Percentiles rank a stretch among this genome's conserved stretches.
Evolutionary conservation across 2,329 filamentous ascomycete species (phyloP).

Genomic region (Colletotrichum caudatum): DNA sequence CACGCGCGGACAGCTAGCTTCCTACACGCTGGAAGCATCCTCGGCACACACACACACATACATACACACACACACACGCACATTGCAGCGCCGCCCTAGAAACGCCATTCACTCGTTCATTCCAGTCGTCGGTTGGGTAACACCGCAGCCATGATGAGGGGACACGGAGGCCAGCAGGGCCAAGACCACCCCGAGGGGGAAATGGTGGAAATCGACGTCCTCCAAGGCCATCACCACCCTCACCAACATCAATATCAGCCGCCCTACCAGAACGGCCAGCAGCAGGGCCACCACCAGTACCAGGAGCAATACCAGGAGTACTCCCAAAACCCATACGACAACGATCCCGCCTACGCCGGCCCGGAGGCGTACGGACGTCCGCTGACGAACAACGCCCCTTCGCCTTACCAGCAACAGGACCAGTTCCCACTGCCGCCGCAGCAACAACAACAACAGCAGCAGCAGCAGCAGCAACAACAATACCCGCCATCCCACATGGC

Average conservation of each 20-base stretch:
- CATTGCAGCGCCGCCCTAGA: slow-evolving; percentile 24
- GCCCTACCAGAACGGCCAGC: slow-evolving; percentile 32
- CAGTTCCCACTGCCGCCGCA: slow-evolving; percentile 19
- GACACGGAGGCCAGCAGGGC: slow-evolving; percentile 43
- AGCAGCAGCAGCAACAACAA: slow-evolving; percentile 13
- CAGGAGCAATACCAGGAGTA: slow-evolving; percentile 44
- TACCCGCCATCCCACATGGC: slow-evolving; percentile 21
- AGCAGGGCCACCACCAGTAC: slow-evolving; percentile 17
- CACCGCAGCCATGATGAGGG: slow-evolving; percentile 43
- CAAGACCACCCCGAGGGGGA: slow-evolving; percentile 50
- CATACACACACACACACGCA: neutral
- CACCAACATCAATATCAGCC: slow-evolving; percentile 38
- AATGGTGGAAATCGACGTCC: slow-evolving; percentile 52
- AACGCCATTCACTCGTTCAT: slow-evolving; percentile 37
- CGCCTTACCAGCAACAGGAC: slow-evolving; percentile 32
- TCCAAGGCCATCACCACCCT: slow-evolving; percentile 43
- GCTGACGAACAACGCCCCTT: slow-evolving; percentile 33
- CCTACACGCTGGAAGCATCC: slow-evolving; percentile 6
- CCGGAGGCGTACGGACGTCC: slow-evolving; percentile 34
- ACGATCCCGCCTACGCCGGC: slow-evolving; percentile 46
- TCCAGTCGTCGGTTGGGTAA: slow-evolving; percentile 39
- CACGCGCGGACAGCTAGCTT: slow-evolving; percentile 23
- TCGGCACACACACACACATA: slow-evolving; percentile 1
- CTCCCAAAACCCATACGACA: slow-evolving; percentile 44
- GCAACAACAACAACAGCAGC: slow-evolving; percentile 21